Conservation (phyloP, 768 basidiomycete species). For the Boletus sensibilis region DNA sequence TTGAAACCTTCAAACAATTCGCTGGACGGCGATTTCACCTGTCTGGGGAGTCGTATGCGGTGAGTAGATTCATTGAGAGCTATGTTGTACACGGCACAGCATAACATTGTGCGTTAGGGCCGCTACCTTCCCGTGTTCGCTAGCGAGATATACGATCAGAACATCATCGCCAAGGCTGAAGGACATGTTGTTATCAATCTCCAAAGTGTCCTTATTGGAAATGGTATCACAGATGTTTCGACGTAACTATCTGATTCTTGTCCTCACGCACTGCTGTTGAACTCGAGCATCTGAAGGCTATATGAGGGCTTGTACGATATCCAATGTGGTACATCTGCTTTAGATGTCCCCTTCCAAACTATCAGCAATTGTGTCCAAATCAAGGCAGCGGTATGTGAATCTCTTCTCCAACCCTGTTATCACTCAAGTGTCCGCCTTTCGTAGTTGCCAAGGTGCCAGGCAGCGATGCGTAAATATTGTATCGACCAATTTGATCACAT, state of each 20-base stretch:
- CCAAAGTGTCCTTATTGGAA: constrained; percentile 71
- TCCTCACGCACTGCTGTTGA: background rate
- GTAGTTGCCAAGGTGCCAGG: constrained; percentile 70
- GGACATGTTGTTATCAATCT: constrained; percentile 62
- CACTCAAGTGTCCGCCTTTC: background rate
- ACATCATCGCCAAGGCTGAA: constrained; percentile 48
- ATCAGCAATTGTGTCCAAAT: constrained; percentile 44
- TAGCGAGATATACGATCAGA: constrained; percentile 73
- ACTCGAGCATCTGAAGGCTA: constrained; percentile 23
- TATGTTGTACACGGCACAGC: background rate
- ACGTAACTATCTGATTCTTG: constrained; percentile 35
- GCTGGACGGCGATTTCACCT: constrained; percentile 66
- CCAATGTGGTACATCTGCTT: constrained; percentile 48
- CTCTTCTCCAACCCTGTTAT: background rate
- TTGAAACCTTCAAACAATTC: constrained; percentile 75
- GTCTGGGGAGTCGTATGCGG: constrained; percentile 73
- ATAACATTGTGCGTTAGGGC: constrained; percentile 43
- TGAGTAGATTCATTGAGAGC: constrained; percentile 32
- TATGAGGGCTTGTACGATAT: constrained; percentile 48
- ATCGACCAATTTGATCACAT: constrained; percentile 64
- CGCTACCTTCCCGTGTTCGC: constrained; percentile 76
- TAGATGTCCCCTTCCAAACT: constrained; percentile 50
- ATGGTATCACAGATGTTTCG: constrained; percentile 59
- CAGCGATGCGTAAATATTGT: constrained; percentile 55
- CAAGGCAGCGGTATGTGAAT: constrained; percentile 51